phyloP scores from a whole-genome alignment of 2,329 filamentous ascomycete species.

The Lasiodiplodia sp. region DNA sequence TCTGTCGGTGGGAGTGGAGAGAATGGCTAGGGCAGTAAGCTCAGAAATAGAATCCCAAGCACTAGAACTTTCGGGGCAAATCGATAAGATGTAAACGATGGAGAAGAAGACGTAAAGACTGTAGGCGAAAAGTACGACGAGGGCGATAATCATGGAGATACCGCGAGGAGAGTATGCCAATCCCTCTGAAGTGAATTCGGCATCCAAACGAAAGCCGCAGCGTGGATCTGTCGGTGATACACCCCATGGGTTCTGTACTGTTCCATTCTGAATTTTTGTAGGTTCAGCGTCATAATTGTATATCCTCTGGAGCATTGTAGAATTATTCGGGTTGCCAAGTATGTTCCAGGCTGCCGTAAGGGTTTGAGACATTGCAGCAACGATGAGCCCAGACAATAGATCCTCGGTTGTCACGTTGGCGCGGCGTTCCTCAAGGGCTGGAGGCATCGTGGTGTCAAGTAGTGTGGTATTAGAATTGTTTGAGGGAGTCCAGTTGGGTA shows the following conservation, averaged over 20 bases:
- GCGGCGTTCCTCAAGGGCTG: neutral
- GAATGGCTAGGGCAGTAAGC: neutral
- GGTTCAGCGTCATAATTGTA: neutral
- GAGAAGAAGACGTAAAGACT: neutral
- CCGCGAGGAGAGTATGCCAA: neutral
- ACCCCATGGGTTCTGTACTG: neutral
- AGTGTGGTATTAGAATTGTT: neutral
- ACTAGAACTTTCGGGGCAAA: neutral
- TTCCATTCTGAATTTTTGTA: neutral
- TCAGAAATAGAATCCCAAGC: conserved; percentile 19
- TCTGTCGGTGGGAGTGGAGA: neutral
- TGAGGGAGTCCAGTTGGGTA: neutral
- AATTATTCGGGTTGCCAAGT: neutral
- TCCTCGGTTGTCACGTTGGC: neutral
- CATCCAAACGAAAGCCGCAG: neutral
- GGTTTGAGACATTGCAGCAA: neutral
- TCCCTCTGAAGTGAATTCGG: neutral
- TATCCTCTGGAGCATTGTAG: neutral
- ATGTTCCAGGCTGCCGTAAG: neutral
- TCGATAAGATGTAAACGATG: neutral
- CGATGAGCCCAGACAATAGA: neutral
- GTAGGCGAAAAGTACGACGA: neutral
- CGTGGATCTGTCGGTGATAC: no score
- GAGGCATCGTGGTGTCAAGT: neutral
- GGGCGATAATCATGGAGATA: neutral